Base-by-base conservation (phyloP, 2,329 filamentous ascomycete species). In the Beauveria scarabaeidicola region DNA sequence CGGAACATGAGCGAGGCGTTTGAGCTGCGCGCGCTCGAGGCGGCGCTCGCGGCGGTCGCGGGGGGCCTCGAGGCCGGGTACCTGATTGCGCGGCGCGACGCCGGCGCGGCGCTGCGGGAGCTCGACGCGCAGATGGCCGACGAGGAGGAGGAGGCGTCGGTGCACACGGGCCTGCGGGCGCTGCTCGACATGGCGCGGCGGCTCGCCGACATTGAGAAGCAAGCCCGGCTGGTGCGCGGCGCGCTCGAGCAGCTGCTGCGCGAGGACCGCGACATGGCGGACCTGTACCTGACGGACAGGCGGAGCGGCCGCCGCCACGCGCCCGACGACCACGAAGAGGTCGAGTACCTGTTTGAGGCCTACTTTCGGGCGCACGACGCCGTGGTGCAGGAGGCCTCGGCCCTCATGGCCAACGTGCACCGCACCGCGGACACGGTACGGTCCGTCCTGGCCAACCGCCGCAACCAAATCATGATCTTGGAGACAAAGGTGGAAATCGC, bases 391-490 rank as follows among this genome's bases (percentile, higher is more conserved):
- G 67, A 73, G 60, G 68, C 68, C 2, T 62, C 68, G 2, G 60
- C 57, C 6, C 65, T 66, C 3, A 55, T 72, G 44, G 63, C 69
- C 43, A 64, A 72, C 32, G 67, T 73, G 7, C 65, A 64, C 8
- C 68, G 66, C 15, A 73, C 69, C 9, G 69, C 70, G 48, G 69
- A 69, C 17, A 72, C 67, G 0, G 69, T 73, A 23, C 64, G 69
- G 40, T 70, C 69, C 0, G 65, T 69, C 17, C 58, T 74, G 43
- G 67, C 69, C 40, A 70, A 73, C 46, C 69, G 70, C 38, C 67
- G 71, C 5, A 74, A 74, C 50, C 71, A 74, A 60, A 73, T 74
- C 62, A 71, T 74, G 69, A 65, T 73, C 3, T 66, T 74, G 11
- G 71, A 74, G 56, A 69, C 69, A 8, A 67, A 69, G 62, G 64